Conservation (phyloP, 179 eudicot species). For the Vitellaria paradoxa region DNA sequence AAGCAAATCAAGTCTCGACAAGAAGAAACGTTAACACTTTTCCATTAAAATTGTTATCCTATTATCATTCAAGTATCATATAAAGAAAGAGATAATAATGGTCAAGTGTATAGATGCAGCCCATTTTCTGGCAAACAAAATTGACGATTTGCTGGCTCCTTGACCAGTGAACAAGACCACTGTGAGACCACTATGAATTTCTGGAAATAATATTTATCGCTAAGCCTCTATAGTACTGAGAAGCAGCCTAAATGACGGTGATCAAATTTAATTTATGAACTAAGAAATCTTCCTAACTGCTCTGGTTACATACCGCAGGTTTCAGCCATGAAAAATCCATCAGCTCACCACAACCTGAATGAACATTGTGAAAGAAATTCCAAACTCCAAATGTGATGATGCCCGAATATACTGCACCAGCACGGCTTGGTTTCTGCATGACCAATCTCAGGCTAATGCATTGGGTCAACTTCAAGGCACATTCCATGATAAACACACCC, state of each 20-base stretch:
- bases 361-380: conserved; percentile 14
- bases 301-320: conserved; percentile 35
- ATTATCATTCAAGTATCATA: too few relatives aligned
- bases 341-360: conserved; percentile 33
- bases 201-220: neutral
- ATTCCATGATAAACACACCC: conserved; percentile 19
- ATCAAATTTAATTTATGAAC: neutral
- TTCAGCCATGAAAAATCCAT: conserved; percentile 23
- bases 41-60: neutral
- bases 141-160: neutral
- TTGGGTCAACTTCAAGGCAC: conserved; percentile 25
- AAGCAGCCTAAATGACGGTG: conserved; percentile 1
- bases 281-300: conserved; percentile 10
- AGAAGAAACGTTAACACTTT: neutral
- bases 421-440: conserved; percentile 32
- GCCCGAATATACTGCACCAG: conserved; percentile 12
- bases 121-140: neutral
- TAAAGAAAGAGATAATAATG: neutral
- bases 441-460: conserved; percentile 30
- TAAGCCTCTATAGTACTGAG: neutral
- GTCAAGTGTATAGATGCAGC: neutral
- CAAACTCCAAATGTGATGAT: conserved; percentile 14
- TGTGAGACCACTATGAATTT: conserved; percentile 18
- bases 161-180: neutral
- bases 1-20: neutral